A percentile compares a stretch with the other conserved stretches of the same genome.
phyloP scores from a whole-genome alignment of 202 grass and related monocot genomes.

The Digitaria exilis region DNA sequence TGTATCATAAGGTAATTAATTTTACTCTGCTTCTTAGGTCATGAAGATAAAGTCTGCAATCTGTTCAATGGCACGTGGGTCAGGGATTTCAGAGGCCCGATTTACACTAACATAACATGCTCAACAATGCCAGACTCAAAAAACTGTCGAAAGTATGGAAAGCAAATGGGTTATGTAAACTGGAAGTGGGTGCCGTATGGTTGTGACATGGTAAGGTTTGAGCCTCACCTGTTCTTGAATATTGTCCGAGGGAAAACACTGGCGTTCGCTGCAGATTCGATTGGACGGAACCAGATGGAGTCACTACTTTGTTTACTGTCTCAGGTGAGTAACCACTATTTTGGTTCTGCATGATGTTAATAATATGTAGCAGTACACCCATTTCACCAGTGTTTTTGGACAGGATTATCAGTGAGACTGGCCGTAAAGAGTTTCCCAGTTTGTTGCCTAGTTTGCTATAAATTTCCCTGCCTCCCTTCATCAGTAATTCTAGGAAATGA shows the following conservation, averaged over 20 bases:
- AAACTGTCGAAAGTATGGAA: conserved; percentile 63
- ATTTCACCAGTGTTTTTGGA: background rate
- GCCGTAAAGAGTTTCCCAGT: background rate
- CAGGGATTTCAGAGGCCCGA: conserved; percentile 38
- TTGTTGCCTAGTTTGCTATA: background rate
- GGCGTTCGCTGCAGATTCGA: conserved; percentile 66
- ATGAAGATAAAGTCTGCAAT: conserved; percentile 35
- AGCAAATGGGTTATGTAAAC: conserved; percentile 56
- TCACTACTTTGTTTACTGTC: conserved; percentile 76
- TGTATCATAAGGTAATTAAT: background rate
- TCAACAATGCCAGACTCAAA: conserved; percentile 50
- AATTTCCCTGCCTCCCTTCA: background rate
- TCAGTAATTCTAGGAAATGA: background rate
- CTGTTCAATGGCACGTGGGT: conserved; percentile 60
- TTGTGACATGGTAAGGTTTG: conserved; percentile 56
- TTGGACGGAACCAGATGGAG: conserved; percentile 73
- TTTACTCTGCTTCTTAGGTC: conserved; percentile 20
- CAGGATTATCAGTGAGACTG: background rate
- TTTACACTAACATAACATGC: conserved; percentile 37
- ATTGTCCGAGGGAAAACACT: conserved; percentile 55
- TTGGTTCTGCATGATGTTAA: background rate
- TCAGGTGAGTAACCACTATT: conserved; percentile 43
- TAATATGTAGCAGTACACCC: too few relatives aligned
- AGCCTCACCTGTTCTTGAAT: conserved; percentile 55
- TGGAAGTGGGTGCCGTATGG: conserved; percentile 63